Evolutionary conservation across 345 rosid species (phyloP).

Genomic region (Angophora floribunda): DNA sequence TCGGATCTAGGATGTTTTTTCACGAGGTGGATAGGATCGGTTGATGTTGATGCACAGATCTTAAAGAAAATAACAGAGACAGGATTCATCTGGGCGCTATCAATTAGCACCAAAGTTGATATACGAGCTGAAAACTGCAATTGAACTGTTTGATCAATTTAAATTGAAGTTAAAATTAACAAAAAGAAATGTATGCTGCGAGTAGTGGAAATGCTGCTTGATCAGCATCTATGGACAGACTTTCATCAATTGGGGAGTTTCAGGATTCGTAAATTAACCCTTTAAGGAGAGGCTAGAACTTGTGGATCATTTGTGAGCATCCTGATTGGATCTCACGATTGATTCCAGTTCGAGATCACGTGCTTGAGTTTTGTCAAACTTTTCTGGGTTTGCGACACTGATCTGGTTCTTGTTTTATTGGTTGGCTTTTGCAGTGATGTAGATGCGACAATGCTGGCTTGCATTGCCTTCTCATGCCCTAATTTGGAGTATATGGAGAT

Average conservation of each 20-base stretch:
- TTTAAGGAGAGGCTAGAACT: not conserved
- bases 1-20: slow-evolving; percentile 24
- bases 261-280: not conserved
- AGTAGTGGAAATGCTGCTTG: not conserved
- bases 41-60: not conserved
- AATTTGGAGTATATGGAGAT: slow-evolving; percentile 80
- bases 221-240: not conserved
- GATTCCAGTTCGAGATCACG: not conserved
- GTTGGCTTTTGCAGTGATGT: slow-evolving; percentile 52
- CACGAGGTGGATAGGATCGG: not conserved
- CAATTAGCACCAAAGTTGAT: not conserved
- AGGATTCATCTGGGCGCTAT: not conserved
- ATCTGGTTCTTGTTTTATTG: not conserved
- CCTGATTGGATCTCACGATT: not conserved
- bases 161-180: not conserved
- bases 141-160: not conserved
- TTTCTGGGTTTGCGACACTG: not conserved
- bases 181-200: not conserved
- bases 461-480: slow-evolving; percentile 95
- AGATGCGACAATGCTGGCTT: slow-evolving; percentile 86
- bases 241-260: not conserved
- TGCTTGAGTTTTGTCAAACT: not conserved
- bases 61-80: not conserved
- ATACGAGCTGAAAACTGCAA: not conserved
- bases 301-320: not conserved